Evolutionary conservation across 2,329 filamentous ascomycete species (phyloP), one percentile per base, ranked within the genome.

Genomic region (Neocatenulostroma microsporum): DNA sequence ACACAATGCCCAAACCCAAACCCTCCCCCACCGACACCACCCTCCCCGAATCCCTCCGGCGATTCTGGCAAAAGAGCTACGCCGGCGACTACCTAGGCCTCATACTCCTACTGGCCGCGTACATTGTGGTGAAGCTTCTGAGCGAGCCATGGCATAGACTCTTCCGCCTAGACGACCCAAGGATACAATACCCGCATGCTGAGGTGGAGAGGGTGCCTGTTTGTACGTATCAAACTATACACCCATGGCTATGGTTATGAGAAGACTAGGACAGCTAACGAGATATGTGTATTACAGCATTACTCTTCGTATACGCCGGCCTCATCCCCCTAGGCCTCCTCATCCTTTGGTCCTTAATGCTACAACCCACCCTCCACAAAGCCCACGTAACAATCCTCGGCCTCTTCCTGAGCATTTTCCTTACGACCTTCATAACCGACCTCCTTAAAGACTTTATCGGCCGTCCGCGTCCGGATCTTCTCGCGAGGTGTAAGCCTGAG

Each of bases 131-230:
- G 7, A 55, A 84, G 73, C 70, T 85, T 28, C 66, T 83, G 51
- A 73, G 84, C 50, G 79, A 81, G 42, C 91, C 91, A 0, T 96
- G 96, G 59, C 87, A 96, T 60, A 86, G 85, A 63, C 83, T 95
- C 77, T 96, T 98, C 66, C 83, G 78, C 46, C 74, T 96, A 44
- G 83, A 87, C 57, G 86, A 96, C 58, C 73, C 84, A 17, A 70
- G 78, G 33, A 86, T 96, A 41, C 80, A 85, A 46, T 95, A 82
- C 55, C 91, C 91, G 1, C 83, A 94, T 62, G 86, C 91, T 15
- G 71, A 82, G 39, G 64, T 82, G 34, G 88, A 98, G 62, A 76
- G 87, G 44, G 91, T 98, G 0, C 72, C 86, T 6, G 78, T 94
- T 11, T 59, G 81, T 82, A 69, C 49, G 79, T 67, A 21, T 21